Evolutionary conservation across 106 monocot species (phyloP), one percentile per base, ranked within the genome.

Genomic region (Dioscorea zingiberensis): DNA sequence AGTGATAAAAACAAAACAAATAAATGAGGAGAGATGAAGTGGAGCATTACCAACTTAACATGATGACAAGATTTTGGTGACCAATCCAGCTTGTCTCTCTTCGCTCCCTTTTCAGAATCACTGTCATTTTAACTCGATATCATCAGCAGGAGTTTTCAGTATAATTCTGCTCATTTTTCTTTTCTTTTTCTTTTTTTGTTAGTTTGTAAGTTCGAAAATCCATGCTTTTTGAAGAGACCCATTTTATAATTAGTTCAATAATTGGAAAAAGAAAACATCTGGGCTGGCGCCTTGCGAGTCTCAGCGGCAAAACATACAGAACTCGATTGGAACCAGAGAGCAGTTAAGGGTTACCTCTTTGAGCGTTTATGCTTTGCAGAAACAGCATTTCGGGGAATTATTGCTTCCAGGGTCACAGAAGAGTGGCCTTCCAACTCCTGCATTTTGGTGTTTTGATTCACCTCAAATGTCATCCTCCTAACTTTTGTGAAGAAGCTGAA

Each of bases 281-380:
- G 38, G 0, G 38, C 10, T 10, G 38, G 38, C 10, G 6, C 38
- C 6, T 0, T 38, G 38, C 9, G 10, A 38, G 38, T 8, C 38
- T 10, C 38, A n/a, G 38, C 6, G 10, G 10, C 38, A 38, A 38
- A 38, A 38, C 38, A 8, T 8, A 38, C 3, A 38, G 4, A 10
- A 6, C 38, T 38, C 3, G 9, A 38, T 38, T 38, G 38, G 38
- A 38, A 38, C 19, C 51, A 66, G 7, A 68, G 17, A 67, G 47
- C 30, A 48, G n/a, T n/a, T n/a, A n/a, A n/a, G 22, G 54, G n/a
- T 24, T 72, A 95, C 91, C 91, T 91, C 68, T 85, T 85, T 48
- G 71, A 88, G 27, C 78, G 64, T 51, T 76, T 83, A 48, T 85
- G 81, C 78, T 54, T 74, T 62, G 74, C 59, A 64, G 64, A 74